phyloP scores from a whole-genome alignment of 768 basidiomycete species.

The Glaciozyma martinii region DNA sequence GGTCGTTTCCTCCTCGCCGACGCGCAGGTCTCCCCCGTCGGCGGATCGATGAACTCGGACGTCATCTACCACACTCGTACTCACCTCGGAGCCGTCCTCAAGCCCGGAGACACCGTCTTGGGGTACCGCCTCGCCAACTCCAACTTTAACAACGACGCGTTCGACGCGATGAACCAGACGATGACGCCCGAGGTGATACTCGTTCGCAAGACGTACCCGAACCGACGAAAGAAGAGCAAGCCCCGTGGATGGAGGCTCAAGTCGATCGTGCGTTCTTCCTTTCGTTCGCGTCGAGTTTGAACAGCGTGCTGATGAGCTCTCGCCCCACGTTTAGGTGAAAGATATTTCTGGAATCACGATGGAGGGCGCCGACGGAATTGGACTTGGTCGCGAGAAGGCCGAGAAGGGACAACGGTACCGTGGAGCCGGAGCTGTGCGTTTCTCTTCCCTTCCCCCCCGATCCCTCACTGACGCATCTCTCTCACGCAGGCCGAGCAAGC shows the following conservation, averaged over 20 bases:
- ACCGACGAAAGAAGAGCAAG: slow-evolving; percentile 80
- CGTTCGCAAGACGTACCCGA: slow-evolving; percentile 91
- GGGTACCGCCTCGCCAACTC: slow-evolving; percentile 80
- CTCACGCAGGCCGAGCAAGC: slow-evolving; percentile 34
- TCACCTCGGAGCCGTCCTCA: slow-evolving; percentile 83
- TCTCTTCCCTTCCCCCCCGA: background rate
- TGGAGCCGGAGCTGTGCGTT: slow-evolving; percentile 10
- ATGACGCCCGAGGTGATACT: slow-evolving; percentile 85
- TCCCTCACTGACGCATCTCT: background rate
- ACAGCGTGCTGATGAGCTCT: background rate
- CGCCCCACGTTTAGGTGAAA: slow-evolving; percentile 21
- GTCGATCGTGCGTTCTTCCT: slow-evolving; percentile 49
- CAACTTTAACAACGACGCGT: slow-evolving; percentile 90
- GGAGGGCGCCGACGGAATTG: slow-evolving; percentile 61
- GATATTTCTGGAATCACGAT: slow-evolving; percentile 51
- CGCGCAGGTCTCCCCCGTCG: slow-evolving; percentile 79
- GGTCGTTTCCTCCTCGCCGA: slow-evolving; percentile 78
- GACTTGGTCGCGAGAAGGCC: slow-evolving; percentile 29
- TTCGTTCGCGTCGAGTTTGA: slow-evolving; percentile 54
- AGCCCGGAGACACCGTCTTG: slow-evolving; percentile 86
- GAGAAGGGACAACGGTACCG: slow-evolving; percentile 13
- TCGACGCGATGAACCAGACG: slow-evolving; percentile 43
- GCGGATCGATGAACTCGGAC: slow-evolving; percentile 54
- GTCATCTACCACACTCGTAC: slow-evolving; percentile 93
- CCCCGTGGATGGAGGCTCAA: slow-evolving; percentile 76